phyloP scores from a whole-genome alignment of 306 rosid genomes.

The Ammopiptanthus mongolicus region DNA sequence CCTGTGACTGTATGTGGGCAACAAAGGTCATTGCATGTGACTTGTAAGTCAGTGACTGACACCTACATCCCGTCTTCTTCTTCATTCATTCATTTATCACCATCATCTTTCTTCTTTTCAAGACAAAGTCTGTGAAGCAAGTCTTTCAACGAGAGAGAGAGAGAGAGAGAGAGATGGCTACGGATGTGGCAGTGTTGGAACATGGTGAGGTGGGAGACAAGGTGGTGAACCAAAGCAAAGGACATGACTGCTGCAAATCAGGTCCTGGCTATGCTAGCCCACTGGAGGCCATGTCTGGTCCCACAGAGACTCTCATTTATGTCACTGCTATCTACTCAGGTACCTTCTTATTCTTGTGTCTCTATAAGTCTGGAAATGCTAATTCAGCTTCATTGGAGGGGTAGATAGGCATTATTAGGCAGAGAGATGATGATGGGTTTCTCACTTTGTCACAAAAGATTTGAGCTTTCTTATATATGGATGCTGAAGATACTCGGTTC shows the following conservation, averaged over 20 bases:
- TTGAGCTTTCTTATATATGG: not conserved
- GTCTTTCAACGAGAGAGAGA: not conserved
- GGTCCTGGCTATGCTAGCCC: conserved; percentile 82
- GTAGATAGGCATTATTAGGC: not conserved
- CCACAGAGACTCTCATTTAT: conserved; percentile 60
- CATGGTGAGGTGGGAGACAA: not conserved
- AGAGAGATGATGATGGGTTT: not conserved
- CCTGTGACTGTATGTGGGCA: not conserved
- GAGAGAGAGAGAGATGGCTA: conserved; percentile 4
- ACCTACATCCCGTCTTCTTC: not conserved
- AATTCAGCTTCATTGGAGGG: not conserved
- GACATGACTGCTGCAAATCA: conserved; percentile 26
- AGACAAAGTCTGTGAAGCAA: not conserved
- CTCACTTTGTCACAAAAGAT: not conserved
- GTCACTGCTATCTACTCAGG: conserved; percentile 72
- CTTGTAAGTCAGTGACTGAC: not conserved
- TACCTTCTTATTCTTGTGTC: not conserved
- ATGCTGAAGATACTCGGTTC: not conserved
- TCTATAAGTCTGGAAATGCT: not conserved
- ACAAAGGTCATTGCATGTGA: not conserved
- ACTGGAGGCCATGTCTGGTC: conserved; percentile 72
- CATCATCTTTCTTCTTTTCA: not conserved
- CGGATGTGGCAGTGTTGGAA: not conserved
- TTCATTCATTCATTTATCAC: not conserved
- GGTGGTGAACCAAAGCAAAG: conserved; percentile 7